Percentiles rank a stretch among this genome's conserved stretches.
phyloP scores from a whole-genome alignment of 768 basidiomycete species.

The Calocera cornea region DNA sequence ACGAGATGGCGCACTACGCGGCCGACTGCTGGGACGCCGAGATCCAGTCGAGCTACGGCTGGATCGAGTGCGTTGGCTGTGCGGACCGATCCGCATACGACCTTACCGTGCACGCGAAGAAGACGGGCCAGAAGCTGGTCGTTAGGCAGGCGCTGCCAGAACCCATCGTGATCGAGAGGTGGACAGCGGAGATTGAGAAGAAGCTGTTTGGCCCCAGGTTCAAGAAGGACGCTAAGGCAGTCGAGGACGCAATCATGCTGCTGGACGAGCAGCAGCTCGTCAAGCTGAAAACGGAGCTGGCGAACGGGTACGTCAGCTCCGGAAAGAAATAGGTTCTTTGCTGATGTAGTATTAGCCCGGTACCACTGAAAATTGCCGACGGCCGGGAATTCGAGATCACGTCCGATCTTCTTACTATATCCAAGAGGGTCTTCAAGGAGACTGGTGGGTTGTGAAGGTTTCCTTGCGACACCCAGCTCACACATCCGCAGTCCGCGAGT shows the following conservation, averaged over 20 bases:
- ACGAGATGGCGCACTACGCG: constrained; percentile 99
- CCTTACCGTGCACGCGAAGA: constrained; percentile 71
- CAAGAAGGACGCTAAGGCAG: constrained; percentile 59
- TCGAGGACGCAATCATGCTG: constrained; percentile 50
- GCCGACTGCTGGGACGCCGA: constrained; percentile 99
- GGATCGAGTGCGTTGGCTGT: constrained; percentile 99
- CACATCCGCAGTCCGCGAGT: constrained; percentile 64
- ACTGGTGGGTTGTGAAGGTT: constrained; percentile 34
- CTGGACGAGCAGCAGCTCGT: constrained; percentile 54
- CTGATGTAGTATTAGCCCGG: constrained; percentile 29
- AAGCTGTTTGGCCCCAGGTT: constrained; percentile 81
- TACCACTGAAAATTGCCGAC: constrained; percentile 43
- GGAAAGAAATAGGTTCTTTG: not conserved
- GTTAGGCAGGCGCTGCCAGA: constrained; percentile 78
- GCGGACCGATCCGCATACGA: constrained; percentile 98
- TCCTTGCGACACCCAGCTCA: not conserved
- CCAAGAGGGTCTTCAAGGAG: constrained; percentile 76
- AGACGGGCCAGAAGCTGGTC: constrained; percentile 71
- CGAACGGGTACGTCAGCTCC: constrained; percentile 44
- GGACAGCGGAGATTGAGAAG: constrained; percentile 70
- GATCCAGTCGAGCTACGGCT: constrained; percentile 81
- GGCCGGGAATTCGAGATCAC: constrained; percentile 59
- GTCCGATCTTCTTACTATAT: constrained; percentile 59
- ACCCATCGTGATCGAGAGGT: constrained; percentile 68
- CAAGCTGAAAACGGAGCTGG: constrained; percentile 55